phyloP scores from a whole-genome alignment of 2,329 filamentous ascomycete species.

The Beauveria asiatica region DNA sequence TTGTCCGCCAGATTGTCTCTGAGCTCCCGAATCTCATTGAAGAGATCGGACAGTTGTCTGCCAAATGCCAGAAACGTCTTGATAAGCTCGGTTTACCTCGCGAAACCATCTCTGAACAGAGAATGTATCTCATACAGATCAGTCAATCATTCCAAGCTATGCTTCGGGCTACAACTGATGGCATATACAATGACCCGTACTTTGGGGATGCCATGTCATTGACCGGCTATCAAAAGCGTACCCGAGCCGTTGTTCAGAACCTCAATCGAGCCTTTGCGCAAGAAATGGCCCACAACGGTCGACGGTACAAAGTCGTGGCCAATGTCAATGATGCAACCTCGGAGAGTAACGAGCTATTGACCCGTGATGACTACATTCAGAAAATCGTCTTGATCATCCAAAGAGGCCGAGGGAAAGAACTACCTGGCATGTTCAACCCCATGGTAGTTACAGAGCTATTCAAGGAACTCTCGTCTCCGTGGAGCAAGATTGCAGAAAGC shows the following conservation, averaged over 20 bases:
- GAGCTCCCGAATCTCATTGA: constrained; percentile 36
- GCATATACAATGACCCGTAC: constrained; percentile 31
- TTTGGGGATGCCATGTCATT: no score
- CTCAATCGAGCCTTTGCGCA: no score
- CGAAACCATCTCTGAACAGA: constrained; percentile 37
- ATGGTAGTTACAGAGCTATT: constrained; percentile 52
- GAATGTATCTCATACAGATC: constrained; percentile 36
- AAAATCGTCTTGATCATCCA: constrained; percentile 21
- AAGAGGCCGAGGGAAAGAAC: constrained; percentile 35
- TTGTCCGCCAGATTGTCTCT: constrained; percentile 36
- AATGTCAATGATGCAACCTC: background rate
- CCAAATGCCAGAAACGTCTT: constrained; percentile 28
- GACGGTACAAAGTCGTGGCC: constrained; percentile 26
- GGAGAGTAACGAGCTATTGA: background rate
- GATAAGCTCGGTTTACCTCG: constrained; percentile 40
- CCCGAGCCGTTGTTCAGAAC: no score
- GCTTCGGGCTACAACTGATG: no score
- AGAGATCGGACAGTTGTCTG: constrained; percentile 31
- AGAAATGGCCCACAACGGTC: constrained; percentile 28
- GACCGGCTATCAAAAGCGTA: no score
- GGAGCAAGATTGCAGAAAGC: constrained; percentile 36
- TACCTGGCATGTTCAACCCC: constrained; percentile 54
- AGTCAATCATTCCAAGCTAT: constrained; percentile 25
- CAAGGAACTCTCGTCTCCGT: constrained; percentile 46
- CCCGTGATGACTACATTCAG: constrained; percentile 14